Evolutionary conservation across 257 asterid genomes (phyloP).

Genomic region (Misopates orontium): DNA sequence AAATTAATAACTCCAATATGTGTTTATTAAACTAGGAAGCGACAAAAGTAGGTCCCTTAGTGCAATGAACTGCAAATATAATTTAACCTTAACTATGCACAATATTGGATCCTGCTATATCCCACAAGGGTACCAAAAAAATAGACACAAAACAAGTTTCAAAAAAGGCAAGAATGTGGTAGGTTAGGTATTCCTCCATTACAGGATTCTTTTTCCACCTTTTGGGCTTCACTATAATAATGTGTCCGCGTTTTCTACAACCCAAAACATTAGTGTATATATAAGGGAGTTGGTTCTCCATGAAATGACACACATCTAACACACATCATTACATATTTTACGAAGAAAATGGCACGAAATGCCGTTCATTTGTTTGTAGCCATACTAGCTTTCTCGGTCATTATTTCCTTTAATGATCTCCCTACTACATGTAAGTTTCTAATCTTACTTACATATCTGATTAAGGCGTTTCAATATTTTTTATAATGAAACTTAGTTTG

Average conservation of each 20-base stretch:
- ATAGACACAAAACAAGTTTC: background rate
- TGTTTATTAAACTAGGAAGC: constrained; percentile 20
- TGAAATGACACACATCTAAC: constrained; percentile 14
- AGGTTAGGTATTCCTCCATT: constrained; percentile 39
- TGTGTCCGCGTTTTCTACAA: constrained; percentile 5
- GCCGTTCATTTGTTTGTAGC: constrained; percentile 29
- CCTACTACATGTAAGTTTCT: constrained; percentile 28
- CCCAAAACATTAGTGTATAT: constrained; percentile 31
- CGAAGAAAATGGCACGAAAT: constrained; percentile 33
- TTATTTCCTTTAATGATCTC: constrained; percentile 24
- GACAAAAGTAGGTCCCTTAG: constrained; percentile 20
- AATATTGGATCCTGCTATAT: constrained; percentile 33
- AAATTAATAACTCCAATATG: background rate
- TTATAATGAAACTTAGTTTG: background rate
- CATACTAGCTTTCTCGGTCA: constrained; percentile 26
- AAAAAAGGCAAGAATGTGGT: background rate
- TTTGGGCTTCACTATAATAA: constrained; percentile 12
- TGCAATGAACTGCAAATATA: constrained; percentile 31
- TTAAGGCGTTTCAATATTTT: background rate
- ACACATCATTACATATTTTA: background rate
- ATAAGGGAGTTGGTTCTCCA: constrained; percentile 31
- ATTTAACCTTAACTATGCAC: constrained; percentile 29
- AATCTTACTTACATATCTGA: background rate
- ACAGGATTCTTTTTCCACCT: constrained; percentile 28
- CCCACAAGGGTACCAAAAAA: constrained; percentile 30